phyloP scores from a whole-genome alignment of 352 stramenopile species.

The Phytophthora ramorum region DNA sequence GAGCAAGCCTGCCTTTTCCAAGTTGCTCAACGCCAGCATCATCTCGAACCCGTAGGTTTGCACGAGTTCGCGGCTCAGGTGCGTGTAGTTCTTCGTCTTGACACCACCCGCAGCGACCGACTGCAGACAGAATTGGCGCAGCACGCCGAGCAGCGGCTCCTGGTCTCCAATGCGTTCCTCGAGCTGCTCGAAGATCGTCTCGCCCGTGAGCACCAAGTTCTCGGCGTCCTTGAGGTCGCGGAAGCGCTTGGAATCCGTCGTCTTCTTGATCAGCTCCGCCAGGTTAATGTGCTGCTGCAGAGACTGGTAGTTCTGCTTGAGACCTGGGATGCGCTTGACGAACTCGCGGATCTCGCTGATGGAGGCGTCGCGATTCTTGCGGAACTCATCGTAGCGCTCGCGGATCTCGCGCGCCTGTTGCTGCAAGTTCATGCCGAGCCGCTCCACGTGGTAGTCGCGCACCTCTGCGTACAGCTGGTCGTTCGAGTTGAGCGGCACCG shows the following conservation, averaged over 20 bases:
- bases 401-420: constrained; percentile 95
- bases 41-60: constrained; percentile 98
- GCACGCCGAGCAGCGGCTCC: constrained; percentile 90
- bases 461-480: constrained; percentile 97
- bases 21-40: constrained; percentile 91
- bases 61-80: constrained; percentile 93
- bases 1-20: constrained; percentile 95
- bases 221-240: constrained; percentile 96
- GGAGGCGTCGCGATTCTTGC: constrained; percentile 95
- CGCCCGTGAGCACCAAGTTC: constrained; percentile 95
- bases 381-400: constrained; percentile 95
- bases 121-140: constrained; percentile 95
- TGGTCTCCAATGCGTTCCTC: constrained; percentile 96
- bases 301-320: constrained; percentile 95
- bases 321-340: constrained; percentile 96
- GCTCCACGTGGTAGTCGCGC: constrained; percentile 96
- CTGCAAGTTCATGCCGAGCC: constrained; percentile 96
- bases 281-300: constrained; percentile 98
- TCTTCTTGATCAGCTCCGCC: constrained; percentile 95
- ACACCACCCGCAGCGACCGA: constrained; percentile 94
- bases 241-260: constrained; percentile 94
- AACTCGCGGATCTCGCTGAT: constrained; percentile 98
- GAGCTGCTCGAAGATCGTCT: constrained; percentile 95
- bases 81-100: constrained; percentile 94
- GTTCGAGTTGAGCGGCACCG: constrained; percentile 94